Conservation (phyloP, 2,329 filamentous ascomycete species). For the Paraphoma sp. region DNA sequence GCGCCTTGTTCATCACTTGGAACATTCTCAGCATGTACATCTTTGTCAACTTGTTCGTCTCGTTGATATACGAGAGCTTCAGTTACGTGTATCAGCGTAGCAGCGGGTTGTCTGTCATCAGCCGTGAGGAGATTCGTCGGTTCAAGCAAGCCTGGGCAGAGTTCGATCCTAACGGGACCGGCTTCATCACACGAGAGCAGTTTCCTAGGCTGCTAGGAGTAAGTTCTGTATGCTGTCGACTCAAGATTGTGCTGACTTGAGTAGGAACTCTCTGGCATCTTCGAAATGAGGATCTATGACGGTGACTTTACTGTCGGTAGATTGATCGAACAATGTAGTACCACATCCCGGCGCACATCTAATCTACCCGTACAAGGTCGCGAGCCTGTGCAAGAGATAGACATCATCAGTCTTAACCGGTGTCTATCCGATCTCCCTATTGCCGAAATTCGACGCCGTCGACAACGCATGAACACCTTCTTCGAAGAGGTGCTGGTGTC, state of each 20-base stretch:
- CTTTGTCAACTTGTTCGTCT: conserved; percentile 97
- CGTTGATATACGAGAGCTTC: conserved; percentile 98
- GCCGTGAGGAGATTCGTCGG: conserved; percentile 89
- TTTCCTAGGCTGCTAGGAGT: conserved; percentile 88
- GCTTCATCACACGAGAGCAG: conserved; percentile 86
- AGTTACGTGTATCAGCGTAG: conserved; percentile 98
- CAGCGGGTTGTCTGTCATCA: conserved; percentile 88
- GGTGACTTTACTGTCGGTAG: conserved; percentile 85
- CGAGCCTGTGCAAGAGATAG: conserved; percentile 58
- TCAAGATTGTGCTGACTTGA: conserved; percentile 4
- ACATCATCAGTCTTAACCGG: conserved; percentile 76
- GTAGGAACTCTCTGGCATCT: conserved; percentile 86
- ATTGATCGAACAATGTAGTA: conserved; percentile 83
- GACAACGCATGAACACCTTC: conserved; percentile 88
- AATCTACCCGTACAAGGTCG: conserved; percentile 55
- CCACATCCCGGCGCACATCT: conserved; percentile 59
- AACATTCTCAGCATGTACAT: conserved; percentile 99
- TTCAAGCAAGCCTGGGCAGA: conserved; percentile 99
- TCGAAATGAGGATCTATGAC: conserved; percentile 96
- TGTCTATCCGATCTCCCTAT: conserved; percentile 78
- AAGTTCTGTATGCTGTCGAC: conserved; percentile 38
- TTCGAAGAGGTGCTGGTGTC: conserved; percentile 96
- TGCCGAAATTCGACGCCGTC: conserved; percentile 73
- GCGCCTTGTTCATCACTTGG: conserved; percentile 91
- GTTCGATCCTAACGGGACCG: conserved; percentile 88